Evolutionary conservation across 768 basidiomycete species (phyloP).

Genomic region (Myochromella boudieri): DNA sequence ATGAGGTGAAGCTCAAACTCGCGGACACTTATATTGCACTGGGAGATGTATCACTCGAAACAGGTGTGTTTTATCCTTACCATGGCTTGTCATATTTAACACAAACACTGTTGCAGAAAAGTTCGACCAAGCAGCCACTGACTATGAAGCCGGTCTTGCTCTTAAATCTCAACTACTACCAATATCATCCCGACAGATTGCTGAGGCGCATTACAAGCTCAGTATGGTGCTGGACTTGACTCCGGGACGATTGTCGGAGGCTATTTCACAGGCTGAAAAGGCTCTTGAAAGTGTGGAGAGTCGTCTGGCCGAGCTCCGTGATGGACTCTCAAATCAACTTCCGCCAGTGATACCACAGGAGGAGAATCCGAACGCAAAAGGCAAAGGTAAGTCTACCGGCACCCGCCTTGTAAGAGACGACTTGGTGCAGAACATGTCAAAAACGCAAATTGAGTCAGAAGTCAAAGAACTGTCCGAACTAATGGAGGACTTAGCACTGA

Average conservation of each 20-base stretch:
- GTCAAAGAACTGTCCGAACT: conserved; percentile 76
- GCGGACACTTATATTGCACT: conserved; percentile 90
- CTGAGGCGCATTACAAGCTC: conserved; percentile 92
- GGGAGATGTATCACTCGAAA: conserved; percentile 96
- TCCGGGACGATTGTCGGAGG: conserved; percentile 77
- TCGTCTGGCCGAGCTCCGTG: conserved; percentile 61
- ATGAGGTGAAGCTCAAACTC: conserved; percentile 72
- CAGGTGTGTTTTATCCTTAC: conserved; percentile 54
- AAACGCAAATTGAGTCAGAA: conserved; percentile 73
- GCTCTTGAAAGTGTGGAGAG: conserved; percentile 78
- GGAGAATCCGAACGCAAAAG: conserved; percentile 46
- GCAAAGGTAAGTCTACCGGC: conserved; percentile 70
- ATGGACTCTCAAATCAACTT: conserved; percentile 39
- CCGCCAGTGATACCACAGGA: conserved; percentile 28
- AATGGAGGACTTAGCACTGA: conserved; percentile 79
- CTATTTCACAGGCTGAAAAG: conserved; percentile 77
- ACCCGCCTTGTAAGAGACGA: conserved; percentile 49
- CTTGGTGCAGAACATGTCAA: conserved; percentile 63
- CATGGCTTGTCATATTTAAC: neutral
- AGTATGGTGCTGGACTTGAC: conserved; percentile 93
- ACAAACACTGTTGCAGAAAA: conserved; percentile 62
- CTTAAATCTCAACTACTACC: conserved; percentile 78
- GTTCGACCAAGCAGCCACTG: conserved; percentile 90
- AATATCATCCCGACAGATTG: conserved; percentile 87
- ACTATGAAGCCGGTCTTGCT: conserved; percentile 76